phyloP scores from a whole-genome alignment of 1,284 basidiomycete genomes.

The Coniferiporia sulphurascens region DNA sequence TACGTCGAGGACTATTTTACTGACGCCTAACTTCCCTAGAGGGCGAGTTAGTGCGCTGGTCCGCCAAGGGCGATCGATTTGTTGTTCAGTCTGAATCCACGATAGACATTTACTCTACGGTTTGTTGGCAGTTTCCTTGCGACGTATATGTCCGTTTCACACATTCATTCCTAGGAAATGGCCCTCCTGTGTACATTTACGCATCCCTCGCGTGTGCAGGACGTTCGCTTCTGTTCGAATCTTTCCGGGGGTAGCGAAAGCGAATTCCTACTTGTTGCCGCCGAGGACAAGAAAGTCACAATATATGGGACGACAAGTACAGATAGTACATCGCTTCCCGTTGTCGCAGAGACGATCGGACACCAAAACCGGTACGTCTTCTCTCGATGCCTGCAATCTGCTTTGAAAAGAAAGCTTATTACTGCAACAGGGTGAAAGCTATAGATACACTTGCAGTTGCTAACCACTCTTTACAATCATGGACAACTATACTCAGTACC shows the following conservation, averaged over 20 bases:
- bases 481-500: slow-evolving; percentile 65
- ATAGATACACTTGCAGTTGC: slow-evolving; percentile 57
- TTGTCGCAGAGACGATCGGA: slow-evolving; percentile 63
- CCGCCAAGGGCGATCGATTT: slow-evolving; percentile 68
- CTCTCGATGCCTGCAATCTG: neutral
- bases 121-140: slow-evolving; percentile 33
- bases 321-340: slow-evolving; percentile 36
- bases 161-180: slow-evolving; percentile 51
- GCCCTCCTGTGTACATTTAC: slow-evolving; percentile 61
- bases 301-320: slow-evolving; percentile 57
- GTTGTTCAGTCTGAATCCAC: slow-evolving; percentile 72
- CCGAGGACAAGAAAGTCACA: slow-evolving; percentile 81
- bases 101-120: slow-evolving; percentile 80
- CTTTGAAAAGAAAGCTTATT: neutral
- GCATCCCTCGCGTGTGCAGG: slow-evolving; percentile 78
- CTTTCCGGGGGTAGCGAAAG: slow-evolving; percentile 37
- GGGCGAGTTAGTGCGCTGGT: slow-evolving; percentile 86
- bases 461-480: slow-evolving; percentile 37
- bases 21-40: slow-evolving; percentile 41
- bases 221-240: slow-evolving; percentile 59
- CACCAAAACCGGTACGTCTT: slow-evolving; percentile 67
- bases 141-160: neutral
- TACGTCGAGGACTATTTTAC: neutral
- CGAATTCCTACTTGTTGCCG: slow-evolving; percentile 74
- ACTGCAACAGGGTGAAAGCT: slow-evolving; percentile 57